These are phyloP conservation scores for Mimosa pudica DNA, from an alignment of 306 rosid genomes.

Conservation along the genomic window DNA sequence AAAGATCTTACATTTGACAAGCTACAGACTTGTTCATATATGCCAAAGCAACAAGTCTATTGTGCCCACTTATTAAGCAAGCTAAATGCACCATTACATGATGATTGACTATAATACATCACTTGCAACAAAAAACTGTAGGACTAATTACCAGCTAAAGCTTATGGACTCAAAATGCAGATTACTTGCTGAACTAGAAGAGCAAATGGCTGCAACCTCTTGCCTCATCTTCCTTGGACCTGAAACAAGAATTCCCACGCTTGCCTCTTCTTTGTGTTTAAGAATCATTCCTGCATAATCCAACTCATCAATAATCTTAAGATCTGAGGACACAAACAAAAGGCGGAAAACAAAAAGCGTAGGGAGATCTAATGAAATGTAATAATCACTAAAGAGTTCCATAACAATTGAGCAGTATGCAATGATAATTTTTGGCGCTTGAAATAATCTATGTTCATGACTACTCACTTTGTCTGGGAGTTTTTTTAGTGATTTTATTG, in stretches of 20 bases:
- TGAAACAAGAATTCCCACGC: constrained; percentile 56
- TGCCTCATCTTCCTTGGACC: constrained; percentile 75
- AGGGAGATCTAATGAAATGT: too few species aligned
- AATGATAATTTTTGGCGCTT: too few species aligned
- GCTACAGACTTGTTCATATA: neutral
- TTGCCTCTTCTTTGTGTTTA: constrained; percentile 48
- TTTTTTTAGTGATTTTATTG: too few species aligned
- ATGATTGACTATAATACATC: too few species aligned
- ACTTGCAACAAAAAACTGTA: neutral
- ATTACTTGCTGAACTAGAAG: constrained; percentile 52
- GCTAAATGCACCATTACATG: neutral
- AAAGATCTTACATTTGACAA: neutral
- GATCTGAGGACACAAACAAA: too few species aligned
- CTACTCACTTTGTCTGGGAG: too few species aligned
- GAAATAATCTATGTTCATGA: too few species aligned
- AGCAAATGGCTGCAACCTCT: constrained; percentile 74
- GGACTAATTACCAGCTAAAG: constrained; percentile 65
- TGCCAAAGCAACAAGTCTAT: neutral
- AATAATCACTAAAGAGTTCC: too few species aligned
- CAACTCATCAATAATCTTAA: neutral
- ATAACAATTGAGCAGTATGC: too few species aligned
- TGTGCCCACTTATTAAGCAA: neutral
- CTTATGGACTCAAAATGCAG: constrained; percentile 75
- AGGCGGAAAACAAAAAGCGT: too few species aligned
- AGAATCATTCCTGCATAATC: constrained; percentile 43